Percentiles rank a stretch among this genome's conserved stretches.
Evolutionary conservation across 1,284 basidiomycete genomes (phyloP).

Genomic region (Hypsizygus ulmarius): DNA sequence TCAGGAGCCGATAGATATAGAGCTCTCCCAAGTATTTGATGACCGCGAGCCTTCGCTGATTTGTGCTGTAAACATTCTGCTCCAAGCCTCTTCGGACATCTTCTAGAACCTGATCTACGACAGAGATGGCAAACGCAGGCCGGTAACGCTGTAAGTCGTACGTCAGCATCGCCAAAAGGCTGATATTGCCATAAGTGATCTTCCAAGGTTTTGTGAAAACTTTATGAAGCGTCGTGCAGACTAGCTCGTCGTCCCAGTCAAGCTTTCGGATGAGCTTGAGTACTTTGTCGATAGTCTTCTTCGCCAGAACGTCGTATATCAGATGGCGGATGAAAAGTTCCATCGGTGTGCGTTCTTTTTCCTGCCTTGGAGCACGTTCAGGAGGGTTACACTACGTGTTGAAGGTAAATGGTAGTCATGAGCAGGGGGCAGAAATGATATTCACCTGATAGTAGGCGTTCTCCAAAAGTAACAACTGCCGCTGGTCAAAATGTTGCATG

Average conservation of each 20-base stretch:
- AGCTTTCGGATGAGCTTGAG: constrained; percentile 90
- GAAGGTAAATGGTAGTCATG: constrained; percentile 12
- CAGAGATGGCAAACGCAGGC: constrained; percentile 81
- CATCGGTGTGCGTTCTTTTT: constrained; percentile 84
- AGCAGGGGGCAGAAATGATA: constrained; percentile 1
- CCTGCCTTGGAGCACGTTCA: constrained; percentile 81
- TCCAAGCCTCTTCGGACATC: constrained; percentile 90
- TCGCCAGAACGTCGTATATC: constrained; percentile 86
- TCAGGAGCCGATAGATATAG: constrained; percentile 95
- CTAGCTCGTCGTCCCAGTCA: constrained; percentile 84
- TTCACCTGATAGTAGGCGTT: constrained; percentile 96
- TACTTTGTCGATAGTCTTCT: constrained; percentile 92
- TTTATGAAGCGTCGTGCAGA: constrained; percentile 60
- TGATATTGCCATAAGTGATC: constrained; percentile 88
- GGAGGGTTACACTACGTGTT: constrained; percentile 87
- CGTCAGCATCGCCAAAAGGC: constrained; percentile 90
- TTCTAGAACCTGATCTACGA: constrained; percentile 94
- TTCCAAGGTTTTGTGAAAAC: constrained; percentile 97
- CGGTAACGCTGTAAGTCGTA: constrained; percentile 94
- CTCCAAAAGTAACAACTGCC: constrained; percentile 88
- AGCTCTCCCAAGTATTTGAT: constrained; percentile 95
- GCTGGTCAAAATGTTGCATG: constrained; percentile 88
- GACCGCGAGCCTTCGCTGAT: constrained; percentile 89
- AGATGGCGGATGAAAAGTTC: constrained; percentile 94
- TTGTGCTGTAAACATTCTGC: constrained; percentile 92